These are phyloP conservation scores for Phytophthora vignae DNA, from an alignment of 352 stramenopile genomes.

Conservation along the genomic window DNA sequence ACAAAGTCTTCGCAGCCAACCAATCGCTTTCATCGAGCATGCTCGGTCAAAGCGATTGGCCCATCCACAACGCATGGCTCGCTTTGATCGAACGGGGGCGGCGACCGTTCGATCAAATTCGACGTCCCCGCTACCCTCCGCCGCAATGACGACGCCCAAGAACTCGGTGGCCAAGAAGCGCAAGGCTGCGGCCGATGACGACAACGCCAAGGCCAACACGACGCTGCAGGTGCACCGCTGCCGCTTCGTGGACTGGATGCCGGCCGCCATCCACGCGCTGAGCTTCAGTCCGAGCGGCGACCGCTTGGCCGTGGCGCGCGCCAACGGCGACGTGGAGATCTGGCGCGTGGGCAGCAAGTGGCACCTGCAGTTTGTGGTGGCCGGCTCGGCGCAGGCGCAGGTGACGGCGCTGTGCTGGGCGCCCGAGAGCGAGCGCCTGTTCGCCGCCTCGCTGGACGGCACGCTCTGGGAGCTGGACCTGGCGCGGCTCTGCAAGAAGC, in stretches of 20 bases:
- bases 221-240: slow-evolving; percentile 79
- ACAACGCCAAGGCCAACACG: slow-evolving; percentile 5
- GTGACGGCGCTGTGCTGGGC: slow-evolving; percentile 82
- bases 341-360: slow-evolving; percentile 74
- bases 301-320: slow-evolving; percentile 77
- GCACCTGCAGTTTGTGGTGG: slow-evolving; percentile 78
- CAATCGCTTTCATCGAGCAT: too few species aligned
- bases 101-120: too few species aligned
- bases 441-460: slow-evolving; percentile 75
- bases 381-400: slow-evolving; percentile 64
- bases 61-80: too few species aligned
- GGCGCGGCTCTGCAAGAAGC: slow-evolving; percentile 67
- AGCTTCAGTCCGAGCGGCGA: slow-evolving; percentile 64
- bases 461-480: slow-evolving; percentile 89
- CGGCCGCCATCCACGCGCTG: slow-evolving; percentile 69
- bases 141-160: slow-evolving; percentile 26
- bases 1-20: slow-evolving; percentile 3
- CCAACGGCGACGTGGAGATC: slow-evolving; percentile 85
- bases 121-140: not conserved
- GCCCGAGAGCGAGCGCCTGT: slow-evolving; percentile 49
- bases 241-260: slow-evolving; percentile 89
- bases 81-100: too few species aligned
- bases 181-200: slow-evolving; percentile 42
- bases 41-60: too few species aligned
- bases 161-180: slow-evolving; percentile 56